Conservation (phyloP, 257 asterid genomes). For the Verbascum thapsus region DNA sequence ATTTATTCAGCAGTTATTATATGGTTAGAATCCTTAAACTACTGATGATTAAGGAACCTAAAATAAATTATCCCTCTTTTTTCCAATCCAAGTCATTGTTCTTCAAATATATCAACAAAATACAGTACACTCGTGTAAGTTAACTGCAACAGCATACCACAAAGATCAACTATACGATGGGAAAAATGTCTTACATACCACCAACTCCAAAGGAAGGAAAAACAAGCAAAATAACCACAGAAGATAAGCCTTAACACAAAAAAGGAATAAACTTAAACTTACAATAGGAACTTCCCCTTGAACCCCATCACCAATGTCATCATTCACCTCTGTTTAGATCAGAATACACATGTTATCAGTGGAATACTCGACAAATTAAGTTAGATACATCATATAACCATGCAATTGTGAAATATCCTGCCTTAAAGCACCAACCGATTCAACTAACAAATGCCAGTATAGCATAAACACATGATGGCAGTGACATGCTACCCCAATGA, state of each 20-base stretch:
- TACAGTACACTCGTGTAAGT: background rate
- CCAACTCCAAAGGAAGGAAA: background rate
- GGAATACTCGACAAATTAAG: conserved; percentile 4
- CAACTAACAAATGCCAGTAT: conserved; percentile 17
- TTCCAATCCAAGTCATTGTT: background rate
- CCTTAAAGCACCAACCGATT: conserved; percentile 22
- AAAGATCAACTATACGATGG: background rate
- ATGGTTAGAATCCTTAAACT: background rate
- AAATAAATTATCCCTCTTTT: background rate
- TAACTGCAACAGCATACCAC: background rate
- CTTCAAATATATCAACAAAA: background rate
- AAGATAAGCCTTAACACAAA: background rate
- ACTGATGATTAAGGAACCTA: conserved; percentile 6
- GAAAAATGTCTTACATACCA: background rate
- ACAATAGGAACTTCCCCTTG: conserved; percentile 49
- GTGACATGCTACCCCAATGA: background rate
- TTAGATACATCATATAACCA: background rate
- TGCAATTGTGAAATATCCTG: background rate
- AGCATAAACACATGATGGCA: conserved; percentile 12
- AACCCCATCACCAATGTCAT: conserved; percentile 39
- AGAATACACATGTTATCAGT: conserved; percentile 16
- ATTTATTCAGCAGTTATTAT: background rate
- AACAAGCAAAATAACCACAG: background rate
- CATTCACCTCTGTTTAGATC: conserved; percentile 54
- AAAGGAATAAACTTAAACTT: conserved; percentile 36